Evolutionary conservation across 1,139 yeast genomes (phyloP), one percentile per base, ranked within the genome.

Genomic region (Candida sanyaensis): DNA sequence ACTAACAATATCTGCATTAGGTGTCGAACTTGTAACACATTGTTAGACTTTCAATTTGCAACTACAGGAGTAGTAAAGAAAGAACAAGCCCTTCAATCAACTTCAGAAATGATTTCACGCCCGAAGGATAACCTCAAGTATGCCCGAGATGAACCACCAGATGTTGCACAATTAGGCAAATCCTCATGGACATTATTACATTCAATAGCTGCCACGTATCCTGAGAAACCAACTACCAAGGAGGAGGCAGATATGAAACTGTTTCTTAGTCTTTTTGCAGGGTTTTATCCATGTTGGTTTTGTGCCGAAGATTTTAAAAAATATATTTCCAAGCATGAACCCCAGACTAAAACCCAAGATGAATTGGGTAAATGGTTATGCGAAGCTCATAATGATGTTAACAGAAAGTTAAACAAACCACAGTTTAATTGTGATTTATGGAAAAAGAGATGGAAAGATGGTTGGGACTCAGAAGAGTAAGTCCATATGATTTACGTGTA

Each of bases 151-250:
- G 84, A 88, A 52, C 99, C 99, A 0, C 93, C 98, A 0, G 98
- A 91, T 68, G 95, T 88, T 9, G 86, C 79, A 45, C 76, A 78
- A 51, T 69, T 93, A 6, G 99, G 99, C 0, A 75, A 84, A 46
- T 81, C 96, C 0, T 84, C 97, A 3, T 93, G 99, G 99, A 90
- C 96, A 1, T 77, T 93, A 41, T 73, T 93, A 41, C 99, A 93
- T 60, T 79, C 96, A 0, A 79, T 92, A 52, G 97, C 98, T 0
- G 97, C 98, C 2, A 81, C 81, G 17, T 95, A 90, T 60, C 98
- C 99, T 0, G 84, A 78, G 34, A 65, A 61, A 1, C 96, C 99
- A 1, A 63, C 80, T 5, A 61, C 61, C 5, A 68, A 70, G 26
- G 83, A 90, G 56, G 93, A 92, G 64, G 60, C 66, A 9, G 96